These are phyloP conservation scores for Pestalotiopsis fici DNA, from an alignment of 2,329 filamentous ascomycete genomes.

Conservation along the genomic window DNA sequence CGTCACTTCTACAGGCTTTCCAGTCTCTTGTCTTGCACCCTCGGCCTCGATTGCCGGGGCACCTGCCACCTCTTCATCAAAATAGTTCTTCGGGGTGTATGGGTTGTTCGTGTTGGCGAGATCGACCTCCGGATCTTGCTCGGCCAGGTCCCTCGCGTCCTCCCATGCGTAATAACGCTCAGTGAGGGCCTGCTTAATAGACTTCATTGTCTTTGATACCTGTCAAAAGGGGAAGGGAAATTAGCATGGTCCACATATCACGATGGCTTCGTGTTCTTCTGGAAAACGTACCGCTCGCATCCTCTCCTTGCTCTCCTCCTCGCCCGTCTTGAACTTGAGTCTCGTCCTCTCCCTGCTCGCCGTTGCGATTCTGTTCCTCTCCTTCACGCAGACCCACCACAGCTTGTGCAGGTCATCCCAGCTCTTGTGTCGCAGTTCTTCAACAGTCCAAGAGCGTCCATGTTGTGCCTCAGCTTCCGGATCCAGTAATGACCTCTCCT, in stretches of 20 bases:
- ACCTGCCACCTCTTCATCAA: slow-evolving; percentile 35
- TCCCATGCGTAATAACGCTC: slow-evolving; percentile 90
- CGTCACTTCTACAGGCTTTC: slow-evolving; percentile 10
- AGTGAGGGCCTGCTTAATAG: slow-evolving; percentile 82
- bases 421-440: slow-evolving; percentile 84
- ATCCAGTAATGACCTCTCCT: slow-evolving; percentile 67
- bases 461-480: slow-evolving; percentile 72
- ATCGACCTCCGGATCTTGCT: slow-evolving; percentile 67
- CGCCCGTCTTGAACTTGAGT: slow-evolving; percentile 72
- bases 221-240: slow-evolving; percentile 35
- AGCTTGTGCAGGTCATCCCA: slow-evolving; percentile 92
- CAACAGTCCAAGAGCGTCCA: slow-evolving; percentile 80
- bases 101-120: slow-evolving; percentile 49
- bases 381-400: slow-evolving; percentile 94
- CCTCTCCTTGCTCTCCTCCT: slow-evolving; percentile 64
- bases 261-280: neutral
- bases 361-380: slow-evolving; percentile 87
- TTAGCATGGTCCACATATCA: neutral
- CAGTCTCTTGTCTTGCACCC: neutral
- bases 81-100: slow-evolving; percentile 46
- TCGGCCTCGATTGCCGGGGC: neutral
- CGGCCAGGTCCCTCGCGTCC: slow-evolving; percentile 68
- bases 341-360: slow-evolving; percentile 68
- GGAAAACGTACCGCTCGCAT: slow-evolving; percentile 62
- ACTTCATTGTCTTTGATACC: slow-evolving; percentile 76